Conservation (phyloP, 306 rosid species). For the Prunus salicina region DNA sequence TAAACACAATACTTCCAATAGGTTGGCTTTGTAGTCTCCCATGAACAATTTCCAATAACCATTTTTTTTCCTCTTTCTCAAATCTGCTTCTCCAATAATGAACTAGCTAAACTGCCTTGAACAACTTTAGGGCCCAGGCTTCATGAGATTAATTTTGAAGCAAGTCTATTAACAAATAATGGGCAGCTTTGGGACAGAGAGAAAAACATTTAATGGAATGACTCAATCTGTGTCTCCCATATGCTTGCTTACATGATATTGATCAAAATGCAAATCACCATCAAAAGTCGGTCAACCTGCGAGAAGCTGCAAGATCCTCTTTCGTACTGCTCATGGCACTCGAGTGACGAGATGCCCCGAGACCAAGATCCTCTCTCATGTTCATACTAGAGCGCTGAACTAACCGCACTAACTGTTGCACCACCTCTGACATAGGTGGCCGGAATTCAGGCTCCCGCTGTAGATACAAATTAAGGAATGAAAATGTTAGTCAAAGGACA, state of each 20-base stretch:
- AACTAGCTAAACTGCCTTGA: neutral
- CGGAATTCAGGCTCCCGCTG: conserved; percentile 75
- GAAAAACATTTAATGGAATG: neutral
- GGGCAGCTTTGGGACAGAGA: neutral
- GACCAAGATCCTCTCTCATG: conserved; percentile 59
- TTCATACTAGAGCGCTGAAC: conserved; percentile 56
- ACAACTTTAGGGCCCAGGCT: neutral
- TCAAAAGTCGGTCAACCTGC: conserved; percentile 28
- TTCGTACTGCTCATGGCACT: conserved; percentile 10
- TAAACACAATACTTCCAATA: no score
- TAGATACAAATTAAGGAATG: neutral
- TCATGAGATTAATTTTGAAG: neutral
- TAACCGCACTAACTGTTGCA: conserved; percentile 60
- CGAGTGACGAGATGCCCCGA: conserved; percentile 37
- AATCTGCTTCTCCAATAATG: neutral
- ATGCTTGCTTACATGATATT: conserved; percentile 1
- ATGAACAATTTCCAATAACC: neutral
- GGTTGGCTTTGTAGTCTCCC: neutral
- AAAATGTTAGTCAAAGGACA: neutral
- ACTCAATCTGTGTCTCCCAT: neutral
- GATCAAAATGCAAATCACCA: conserved; percentile 35
- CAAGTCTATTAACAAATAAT: neutral
- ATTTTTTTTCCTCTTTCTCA: neutral
- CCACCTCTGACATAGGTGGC: conserved; percentile 78
- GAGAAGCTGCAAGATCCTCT: conserved; percentile 50